Evolutionary conservation across 305 asterid genomes (phyloP), one percentile per base, ranked within the genome.

Genomic region (Fraxinus angustifolia): DNA sequence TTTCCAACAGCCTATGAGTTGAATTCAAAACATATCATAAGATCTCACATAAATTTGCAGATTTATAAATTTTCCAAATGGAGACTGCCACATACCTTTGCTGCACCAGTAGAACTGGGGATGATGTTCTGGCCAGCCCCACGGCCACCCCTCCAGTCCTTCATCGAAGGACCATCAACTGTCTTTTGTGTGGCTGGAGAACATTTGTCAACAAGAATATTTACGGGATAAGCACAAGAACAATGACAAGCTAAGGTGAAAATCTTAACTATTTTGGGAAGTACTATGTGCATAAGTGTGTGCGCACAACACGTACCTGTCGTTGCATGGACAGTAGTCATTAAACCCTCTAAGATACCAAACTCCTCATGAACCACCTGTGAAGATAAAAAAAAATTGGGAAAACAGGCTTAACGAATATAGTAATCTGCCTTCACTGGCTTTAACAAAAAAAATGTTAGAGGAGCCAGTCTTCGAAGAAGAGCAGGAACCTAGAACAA

Each of bases 61-160:
- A 77, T 56, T 28, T 35, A 33, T 76, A 77, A 72, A n/a, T 1
- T 42, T 30, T 31, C 21, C 16, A 35, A 73, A 77, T 86, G 60
- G 34, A 30, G 42, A 79, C 70, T 73, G 21, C 16, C 19, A 2
- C 77, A 75, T 88, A 92, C 99, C 99, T 96, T 96, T 76, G 99
- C 99, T 86, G 99, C 99, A 83, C 99, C 99, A 86, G 98, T 96
- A 65, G 99, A 96, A 85, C 99, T 96, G 58, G 99, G 99, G 81
- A 96, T 96, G 86, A 96, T 96, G 84, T 96, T 96, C 87, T 96
- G 99, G 21, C 90, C 94, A 74, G 98, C 99, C 83, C 99, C 99
- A 73, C 99, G 97, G 71, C 99, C 99, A 82, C 99, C 99, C 19
- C 98, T 82, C 99, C 99, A 96, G 84, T 96, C 99, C 88, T 96